Base-by-base conservation (phyloP, 192 early-diverging fungal species). In the Dissophora ornata region DNA sequence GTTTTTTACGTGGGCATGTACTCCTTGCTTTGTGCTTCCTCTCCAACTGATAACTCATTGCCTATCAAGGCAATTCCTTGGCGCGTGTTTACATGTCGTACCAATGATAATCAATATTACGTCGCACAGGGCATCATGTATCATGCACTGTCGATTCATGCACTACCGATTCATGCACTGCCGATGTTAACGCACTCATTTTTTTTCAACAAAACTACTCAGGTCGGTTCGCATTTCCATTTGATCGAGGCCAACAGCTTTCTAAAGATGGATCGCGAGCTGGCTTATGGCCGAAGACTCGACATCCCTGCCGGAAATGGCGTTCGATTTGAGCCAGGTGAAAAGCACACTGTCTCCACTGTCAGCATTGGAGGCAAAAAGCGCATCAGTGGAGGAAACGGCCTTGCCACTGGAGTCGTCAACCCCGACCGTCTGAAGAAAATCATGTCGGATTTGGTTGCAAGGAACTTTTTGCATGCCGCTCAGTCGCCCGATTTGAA, bases 171-270 rank as follows among this genome's bases (percentile, higher is more conserved):
- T n/a, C n/a, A n/a, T n/a, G n/a, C n/a, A n/a, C n/a, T n/a, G n/a
- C n/a, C n/a, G n/a, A n/a, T n/a, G n/a, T n/a, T 38, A 38, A 38
- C 36, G 7, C 36, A 6, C 36, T 38, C 13, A 6, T 38, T 38
- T 38, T 38, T 38, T 38, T 38, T 38, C 36, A 38, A 38, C 36
- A 38, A 38, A 42, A n/a, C n/a, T 15, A 41, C 52, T 1, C 30
- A 92, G 91, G 90, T 98, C 41, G 97, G 97, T 13, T 95, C 94
- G 7, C 97, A 99, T 83, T 99, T 92, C 79, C 97, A 99, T 67
- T 94, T 99, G 69, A 94, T 97, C 56, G 97, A 99, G 80, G 85
- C 92, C 34, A 98, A 98, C 75, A 83, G 90, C 9, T 55, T 62
- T 28, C 82, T 98, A 18, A 57, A 71, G 52, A 97, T 99, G 84